Base-by-base conservation (phyloP, 2,329 filamentous ascomycete species). In the Colletotrichum abscissum region DNA sequence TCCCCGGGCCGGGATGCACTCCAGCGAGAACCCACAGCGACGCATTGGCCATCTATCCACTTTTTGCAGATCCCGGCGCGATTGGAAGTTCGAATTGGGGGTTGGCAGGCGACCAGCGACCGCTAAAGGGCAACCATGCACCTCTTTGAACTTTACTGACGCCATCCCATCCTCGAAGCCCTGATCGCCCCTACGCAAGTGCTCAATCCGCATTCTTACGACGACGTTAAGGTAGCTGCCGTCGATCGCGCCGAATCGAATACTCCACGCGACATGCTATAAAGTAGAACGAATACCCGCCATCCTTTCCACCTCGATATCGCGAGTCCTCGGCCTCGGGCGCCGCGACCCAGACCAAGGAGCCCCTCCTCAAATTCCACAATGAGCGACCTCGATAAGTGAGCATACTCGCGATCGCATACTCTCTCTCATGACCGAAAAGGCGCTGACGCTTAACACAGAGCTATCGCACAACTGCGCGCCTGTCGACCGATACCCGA, bases 371-470 rank as follows among this genome's bases (percentile, higher is more conserved):
- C 60, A 49, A 30, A 42, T 14, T 56, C 38, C 55, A 55, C 66
- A 85, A 98, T 98, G 93, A 98, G 95, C 85, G 95, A 98, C 84
- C 90, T 98, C 80, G 97, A 98, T 86, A 94, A 91, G 95, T 97
- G 88, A 77, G 86, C 68, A 60, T 56, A 72, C 35, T 8, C 14
- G 26, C 11, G 24, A 22, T 7, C 60, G 42, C 16, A 16, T 24
- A 33, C 38, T 52, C 1, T 28, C 54, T 56, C 22, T 9, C 1
- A 2, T 16, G 22, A 9, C 6, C 14, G 33, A 22, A 60, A 14
- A 46, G 9, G 28, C 71, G 62, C 73, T 78, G 59, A 77, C 22
- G 2, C 11, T n/a, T 26, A 7, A 24, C 42, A 24, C 76, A 98
- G 96, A 85, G 95, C 95, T 73, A 99, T 99, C 81, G 93, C 94